Percentiles rank a stretch among this genome's conserved stretches.
These are phyloP conservation scores for Adansonia gregorii DNA, from an alignment of 441 rosid genomes.

Conservation along the genomic window DNA sequence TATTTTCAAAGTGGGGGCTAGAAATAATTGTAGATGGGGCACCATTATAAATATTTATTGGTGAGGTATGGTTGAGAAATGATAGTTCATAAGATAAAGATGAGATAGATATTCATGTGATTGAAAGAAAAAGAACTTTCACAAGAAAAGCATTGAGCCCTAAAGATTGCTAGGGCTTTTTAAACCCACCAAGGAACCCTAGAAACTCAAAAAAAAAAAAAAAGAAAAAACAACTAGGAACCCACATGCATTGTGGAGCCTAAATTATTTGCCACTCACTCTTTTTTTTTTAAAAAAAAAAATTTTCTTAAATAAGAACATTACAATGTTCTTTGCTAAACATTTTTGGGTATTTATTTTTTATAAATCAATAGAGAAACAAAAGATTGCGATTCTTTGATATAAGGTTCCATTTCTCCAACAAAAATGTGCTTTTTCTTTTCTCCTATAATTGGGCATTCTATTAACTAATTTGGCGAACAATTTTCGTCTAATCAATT, in stretches of 20 bases:
- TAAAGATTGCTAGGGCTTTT: constrained; percentile 27
- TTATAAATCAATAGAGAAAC: neutral
- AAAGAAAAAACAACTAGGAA: neutral
- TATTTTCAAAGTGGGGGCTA: constrained; percentile 22
- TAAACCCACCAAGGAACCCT: constrained; percentile 33
- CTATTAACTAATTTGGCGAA: neutral
- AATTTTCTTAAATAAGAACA: neutral
- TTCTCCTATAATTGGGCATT: neutral
- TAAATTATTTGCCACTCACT: neutral
- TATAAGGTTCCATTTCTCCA: neutral
- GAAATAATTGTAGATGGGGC: constrained; percentile 39
- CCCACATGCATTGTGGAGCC: constrained; percentile 1
- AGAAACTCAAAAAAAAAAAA: neutral
- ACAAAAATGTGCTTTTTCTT: neutral
- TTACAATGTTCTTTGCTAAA: neutral
- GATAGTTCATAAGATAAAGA: constrained; percentile 40
- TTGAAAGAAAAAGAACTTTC: constrained; percentile 28
- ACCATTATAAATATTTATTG: constrained; percentile 14
- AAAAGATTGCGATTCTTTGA: neutral
- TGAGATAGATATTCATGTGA: constrained; percentile 35
- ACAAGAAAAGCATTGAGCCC: constrained; percentile 21
- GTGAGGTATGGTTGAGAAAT: constrained; percentile 35
- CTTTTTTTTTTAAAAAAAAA: neutral
- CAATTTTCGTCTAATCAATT: neutral
- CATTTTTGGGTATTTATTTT: neutral